Base-by-base conservation (phyloP, 2,329 filamentous ascomycete genomes). In the Fusarium torulosum region DNA sequence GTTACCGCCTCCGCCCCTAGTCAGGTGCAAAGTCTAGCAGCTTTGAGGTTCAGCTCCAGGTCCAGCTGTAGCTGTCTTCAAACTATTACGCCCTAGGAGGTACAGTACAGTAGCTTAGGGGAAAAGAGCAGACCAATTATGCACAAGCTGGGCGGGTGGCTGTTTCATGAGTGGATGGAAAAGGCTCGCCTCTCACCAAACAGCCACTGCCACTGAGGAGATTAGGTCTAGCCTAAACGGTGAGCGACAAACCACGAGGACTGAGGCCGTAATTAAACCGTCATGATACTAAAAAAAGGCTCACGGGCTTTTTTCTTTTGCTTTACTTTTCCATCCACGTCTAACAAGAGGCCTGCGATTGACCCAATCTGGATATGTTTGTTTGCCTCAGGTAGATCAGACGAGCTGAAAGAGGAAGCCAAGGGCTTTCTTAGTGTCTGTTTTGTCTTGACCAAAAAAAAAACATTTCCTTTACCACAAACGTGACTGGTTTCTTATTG, bases 221-320 rank as follows among this genome's bases (percentile, higher is more conserved):
- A 64, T 65, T 65, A 19, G 46, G 53, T 43, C 56, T 66, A 68
- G 66, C 49, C 50, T 49, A 66, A 63, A 68, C 66, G 61, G 66
- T 69, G 61, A 68, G 46, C 11, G 47, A 52, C 47, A 21, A 57
- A 55, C 65, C 59, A 65, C 54, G 40, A 45, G 56, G 55, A 55
- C 47, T 29, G n/a, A 50, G 50, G 38, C 61, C 49, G 66, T 69
- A 69, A 69, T 68, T 69, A 66, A 69, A 49, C 66, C 66, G 61
- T 55, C 61, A 68, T 66, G 66, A 58, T 69, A 41, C 66, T 68
- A 69, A 69, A 68, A 68, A 68, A 66, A 68, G 60, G 42, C 20
- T 35, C 13, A 49, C 19, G 31, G 35, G n/a, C 15, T 31, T 38
- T 44, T 29, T 29, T 9, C 8, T 25, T 11, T 29, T 13, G 27